Evolutionary conservation across 108 stramenopile species (phyloP).

Genomic region (Nitzschia inconspicua): DNA sequence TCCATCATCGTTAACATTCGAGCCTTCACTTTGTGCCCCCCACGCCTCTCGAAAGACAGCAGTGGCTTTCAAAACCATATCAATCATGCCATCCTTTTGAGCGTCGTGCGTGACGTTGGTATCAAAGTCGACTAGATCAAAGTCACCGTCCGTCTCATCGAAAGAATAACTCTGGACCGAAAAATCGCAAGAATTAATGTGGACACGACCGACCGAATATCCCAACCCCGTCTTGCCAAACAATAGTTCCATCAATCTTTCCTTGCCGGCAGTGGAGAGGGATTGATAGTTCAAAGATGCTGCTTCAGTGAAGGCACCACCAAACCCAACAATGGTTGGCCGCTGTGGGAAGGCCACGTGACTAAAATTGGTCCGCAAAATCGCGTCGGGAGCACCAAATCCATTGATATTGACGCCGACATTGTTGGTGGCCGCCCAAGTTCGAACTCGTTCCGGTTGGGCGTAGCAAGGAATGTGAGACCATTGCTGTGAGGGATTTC

Average conservation of each 20-base stretch:
- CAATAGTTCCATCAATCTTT: conserved; percentile 81
- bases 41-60: conserved; percentile 34
- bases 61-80: conserved; percentile 64
- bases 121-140: conserved; percentile 81
- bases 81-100: conserved; percentile 74
- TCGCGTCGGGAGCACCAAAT: conserved; percentile 53
- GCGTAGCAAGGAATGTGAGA: conserved; percentile 50
- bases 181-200: conserved; percentile 97
- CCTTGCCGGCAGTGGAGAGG: conserved; percentile 57
- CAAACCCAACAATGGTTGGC: conserved; percentile 87
- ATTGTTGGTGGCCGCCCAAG: conserved; percentile 1
- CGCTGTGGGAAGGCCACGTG: conserved; percentile 46
- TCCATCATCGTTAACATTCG: conserved; percentile 23
- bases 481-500: conserved; percentile 65
- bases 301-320: conserved; percentile 97
- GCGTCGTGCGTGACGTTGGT: conserved; percentile 70
- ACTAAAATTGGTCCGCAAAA: conserved; percentile 44
- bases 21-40: conserved; percentile 8
- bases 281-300: conserved; percentile 81
- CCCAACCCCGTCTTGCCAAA: conserved; percentile 87
- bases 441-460: conserved; percentile 11
- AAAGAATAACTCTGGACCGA: conserved; percentile 81
- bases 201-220: conserved; percentile 77
- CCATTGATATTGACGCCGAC: conserved; percentile 24
- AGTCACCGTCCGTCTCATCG: conserved; percentile 87